A percentile compares a stretch with the other conserved stretches of the same genome.
Conservation (phyloP, 73 alveolate species). For the Symbiodinium natans region DNA sequence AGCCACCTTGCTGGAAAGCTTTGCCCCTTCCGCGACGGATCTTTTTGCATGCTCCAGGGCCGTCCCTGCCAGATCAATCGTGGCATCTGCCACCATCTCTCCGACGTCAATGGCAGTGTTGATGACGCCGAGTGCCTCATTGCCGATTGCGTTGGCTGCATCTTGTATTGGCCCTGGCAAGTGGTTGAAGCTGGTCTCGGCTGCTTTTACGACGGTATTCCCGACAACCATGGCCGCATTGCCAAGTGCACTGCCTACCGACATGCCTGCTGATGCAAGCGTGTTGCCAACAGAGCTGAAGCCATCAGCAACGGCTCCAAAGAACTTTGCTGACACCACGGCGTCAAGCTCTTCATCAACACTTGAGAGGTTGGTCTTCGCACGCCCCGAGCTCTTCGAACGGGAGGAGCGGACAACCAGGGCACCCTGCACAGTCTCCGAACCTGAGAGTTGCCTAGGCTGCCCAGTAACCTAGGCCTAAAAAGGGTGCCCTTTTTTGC, state of each 20-base stretch:
- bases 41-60: neutral
- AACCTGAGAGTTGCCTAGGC: neutral
- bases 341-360: neutral
- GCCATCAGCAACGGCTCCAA: neutral
- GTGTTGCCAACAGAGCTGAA: neutral
- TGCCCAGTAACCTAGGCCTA: neutral
- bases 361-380: neutral
- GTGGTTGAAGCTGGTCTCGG: neutral
- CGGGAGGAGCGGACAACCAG: neutral
- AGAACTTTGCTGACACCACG: neutral
- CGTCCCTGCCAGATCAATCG: neutral
- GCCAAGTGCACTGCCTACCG: no score
- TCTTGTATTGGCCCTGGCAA: neutral
- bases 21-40: neutral
- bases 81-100: neutral
- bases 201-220: neutral
- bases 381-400: neutral
- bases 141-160: neutral
- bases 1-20: neutral
- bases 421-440: neutral
- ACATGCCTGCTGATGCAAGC: no score
- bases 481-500: neutral
- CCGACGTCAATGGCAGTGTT: neutral
- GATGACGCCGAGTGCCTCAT: neutral
- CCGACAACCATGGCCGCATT: conserved; percentile 18